Percentiles rank a stretch among this genome's conserved stretches.
These are phyloP conservation scores for Ophiocordyceps robertsii DNA, from an alignment of 2,329 filamentous ascomycete genomes.

Conservation along the genomic window DNA sequence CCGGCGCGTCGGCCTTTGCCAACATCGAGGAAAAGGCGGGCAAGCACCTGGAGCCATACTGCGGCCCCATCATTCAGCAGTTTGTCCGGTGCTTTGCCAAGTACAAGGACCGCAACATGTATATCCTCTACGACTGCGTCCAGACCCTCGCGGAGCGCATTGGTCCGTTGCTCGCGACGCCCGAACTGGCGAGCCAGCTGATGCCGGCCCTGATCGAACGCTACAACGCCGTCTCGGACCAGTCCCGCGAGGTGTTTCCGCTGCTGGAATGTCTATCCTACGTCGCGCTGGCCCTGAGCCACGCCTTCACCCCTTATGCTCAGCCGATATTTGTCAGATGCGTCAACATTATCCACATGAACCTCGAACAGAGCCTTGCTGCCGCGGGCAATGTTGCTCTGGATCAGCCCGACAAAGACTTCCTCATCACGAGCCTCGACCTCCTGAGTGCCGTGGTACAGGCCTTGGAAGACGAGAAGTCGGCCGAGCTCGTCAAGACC, in stretches of 20 bases:
- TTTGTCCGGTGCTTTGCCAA: slow-evolving; percentile 84
- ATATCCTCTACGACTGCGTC: slow-evolving; percentile 95
- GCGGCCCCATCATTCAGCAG: slow-evolving; percentile 77
- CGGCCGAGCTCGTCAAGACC: slow-evolving; percentile 59
- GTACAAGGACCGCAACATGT: slow-evolving; percentile 99
- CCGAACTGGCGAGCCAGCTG: slow-evolving; percentile 67
- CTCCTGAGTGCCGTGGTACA: slow-evolving; percentile 89
- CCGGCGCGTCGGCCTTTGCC: slow-evolving; percentile 88
- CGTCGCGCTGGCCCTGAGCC: slow-evolving; percentile 73
- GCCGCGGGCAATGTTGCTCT: slow-evolving; percentile 53
- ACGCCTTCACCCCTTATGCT: slow-evolving; percentile 73
- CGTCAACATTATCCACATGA: slow-evolving; percentile 81
- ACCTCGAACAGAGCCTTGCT: slow-evolving; percentile 67
- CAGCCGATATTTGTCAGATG: slow-evolving; percentile 78
- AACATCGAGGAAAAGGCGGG: slow-evolving; percentile 91
- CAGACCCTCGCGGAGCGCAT: slow-evolving; percentile 92
- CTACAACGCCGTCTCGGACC: slow-evolving; percentile 76
- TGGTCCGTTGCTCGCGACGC: slow-evolving; percentile 65
- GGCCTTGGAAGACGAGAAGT: slow-evolving; percentile 61
- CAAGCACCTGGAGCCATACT: slow-evolving; percentile 69
- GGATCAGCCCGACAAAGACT: slow-evolving; percentile 88
- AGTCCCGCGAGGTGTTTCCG: slow-evolving; percentile 87
- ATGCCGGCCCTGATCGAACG: slow-evolving; percentile 88
- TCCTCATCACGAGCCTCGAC: slow-evolving; percentile 88
- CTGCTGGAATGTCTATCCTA: slow-evolving; percentile 94